phyloP scores from a whole-genome alignment of 208 protist genomes.

The Acanthamoeba comandoni region DNA sequence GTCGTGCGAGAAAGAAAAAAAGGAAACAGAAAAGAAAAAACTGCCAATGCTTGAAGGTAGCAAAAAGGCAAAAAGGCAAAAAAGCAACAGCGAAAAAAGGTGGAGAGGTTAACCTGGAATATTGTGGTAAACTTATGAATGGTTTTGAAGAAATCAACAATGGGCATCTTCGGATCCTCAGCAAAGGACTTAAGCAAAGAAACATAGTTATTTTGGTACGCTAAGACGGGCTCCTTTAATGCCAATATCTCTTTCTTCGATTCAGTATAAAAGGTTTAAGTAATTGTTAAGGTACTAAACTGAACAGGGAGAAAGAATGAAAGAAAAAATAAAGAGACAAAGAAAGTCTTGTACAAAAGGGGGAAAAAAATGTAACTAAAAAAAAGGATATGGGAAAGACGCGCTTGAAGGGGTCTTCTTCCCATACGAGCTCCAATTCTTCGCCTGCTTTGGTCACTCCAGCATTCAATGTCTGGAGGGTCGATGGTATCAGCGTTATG shows the following conservation, averaged over 20 bases:
- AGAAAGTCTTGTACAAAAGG: too few relatives aligned
- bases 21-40: too few relatives aligned
- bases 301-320: too few relatives aligned
- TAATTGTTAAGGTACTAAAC: too few relatives aligned
- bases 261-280: background rate
- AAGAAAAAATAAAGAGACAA: too few relatives aligned
- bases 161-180: slow-evolving; percentile 52
- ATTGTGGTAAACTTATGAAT: background rate
- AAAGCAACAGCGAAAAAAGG: too few relatives aligned
- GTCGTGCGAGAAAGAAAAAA: too few relatives aligned
- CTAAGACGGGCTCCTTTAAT: slow-evolving; percentile 17
- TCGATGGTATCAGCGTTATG: background rate
- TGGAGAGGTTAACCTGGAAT: slow-evolving; percentile 4
- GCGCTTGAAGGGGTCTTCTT: slow-evolving; percentile 13
- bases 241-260: slow-evolving; percentile 19
- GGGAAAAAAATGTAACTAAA: too few relatives aligned
- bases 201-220: slow-evolving; percentile 23
- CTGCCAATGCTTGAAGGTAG: too few relatives aligned
- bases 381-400: too few relatives aligned
- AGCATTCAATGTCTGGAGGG: background rate
- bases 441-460: background rate
- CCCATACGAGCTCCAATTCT: slow-evolving; percentile 16
- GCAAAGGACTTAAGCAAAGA: slow-evolving; percentile 28
- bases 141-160: slow-evolving; percentile 21
- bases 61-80: too few relatives aligned